phyloP scores from a whole-genome alignment of 192 early-diverging fungal species.

The Linnemannia hyalina region DNA sequence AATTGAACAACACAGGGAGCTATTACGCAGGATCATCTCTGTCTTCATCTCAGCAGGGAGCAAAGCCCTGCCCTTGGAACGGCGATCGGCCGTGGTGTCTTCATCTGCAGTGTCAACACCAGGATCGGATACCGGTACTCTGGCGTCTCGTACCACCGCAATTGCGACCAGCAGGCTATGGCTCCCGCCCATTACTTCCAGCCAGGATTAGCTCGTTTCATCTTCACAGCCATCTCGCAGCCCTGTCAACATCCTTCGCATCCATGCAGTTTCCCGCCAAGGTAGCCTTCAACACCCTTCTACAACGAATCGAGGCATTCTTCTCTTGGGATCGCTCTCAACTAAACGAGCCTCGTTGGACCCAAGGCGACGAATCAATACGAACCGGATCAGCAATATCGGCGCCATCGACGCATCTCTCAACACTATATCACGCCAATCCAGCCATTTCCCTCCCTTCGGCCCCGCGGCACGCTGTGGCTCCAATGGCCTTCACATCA shows the following conservation, averaged over 20 bases:
- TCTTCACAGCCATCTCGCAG: neutral
- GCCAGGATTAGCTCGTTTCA: neutral
- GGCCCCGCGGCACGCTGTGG: neutral
- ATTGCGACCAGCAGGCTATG: neutral
- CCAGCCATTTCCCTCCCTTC: neutral
- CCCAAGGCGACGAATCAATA: neutral
- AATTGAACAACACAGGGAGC: neutral
- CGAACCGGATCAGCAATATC: neutral
- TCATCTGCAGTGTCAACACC: slow-evolving; percentile 23
- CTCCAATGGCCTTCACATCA: neutral
- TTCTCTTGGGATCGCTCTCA: neutral
- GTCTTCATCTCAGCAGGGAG: neutral
- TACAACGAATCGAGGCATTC: neutral
- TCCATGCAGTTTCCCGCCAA: slow-evolving; percentile 11
- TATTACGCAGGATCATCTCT: neutral
- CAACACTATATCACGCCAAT: neutral
- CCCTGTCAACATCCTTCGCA: neutral
- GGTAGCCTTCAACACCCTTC: neutral
- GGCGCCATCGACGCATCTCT: neutral
- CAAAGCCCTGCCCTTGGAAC: slow-evolving; percentile 36
- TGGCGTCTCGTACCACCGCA: slow-evolving; percentile 17
- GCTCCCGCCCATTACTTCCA: neutral
- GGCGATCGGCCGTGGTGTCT: slow-evolving; percentile 39
- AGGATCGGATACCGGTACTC: slow-evolving; percentile 18
- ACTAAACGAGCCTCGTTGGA: neutral